Evolutionary conservation across 345 rosid species (phyloP).

Genomic region (Pistacia integerrima): DNA sequence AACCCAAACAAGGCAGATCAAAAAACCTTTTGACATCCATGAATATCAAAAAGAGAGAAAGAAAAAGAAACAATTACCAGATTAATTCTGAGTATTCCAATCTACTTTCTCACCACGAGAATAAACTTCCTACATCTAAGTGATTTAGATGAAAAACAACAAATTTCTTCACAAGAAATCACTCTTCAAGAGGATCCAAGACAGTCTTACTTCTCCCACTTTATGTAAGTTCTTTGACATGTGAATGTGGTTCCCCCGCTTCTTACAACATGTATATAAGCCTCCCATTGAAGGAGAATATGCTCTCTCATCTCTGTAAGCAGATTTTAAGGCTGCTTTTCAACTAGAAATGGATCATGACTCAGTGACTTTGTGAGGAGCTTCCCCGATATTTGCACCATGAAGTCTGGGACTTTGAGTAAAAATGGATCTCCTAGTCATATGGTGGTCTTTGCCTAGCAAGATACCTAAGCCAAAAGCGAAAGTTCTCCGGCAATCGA

Average conservation of each 20-base stretch:
- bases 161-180: not conserved
- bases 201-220: not conserved
- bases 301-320: conserved; percentile 83
- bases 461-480: conserved; percentile 25
- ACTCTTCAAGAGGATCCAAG: not conserved
- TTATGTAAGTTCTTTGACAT: conserved; percentile 1
- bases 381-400: conserved; percentile 56
- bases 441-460: conserved; percentile 64
- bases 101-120: no score
- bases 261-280: conserved; percentile 40
- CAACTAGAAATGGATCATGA: conserved; percentile 68
- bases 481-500: conserved; percentile 29
- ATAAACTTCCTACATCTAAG: no score
- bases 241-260: conserved; percentile 58
- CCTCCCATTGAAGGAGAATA: conserved; percentile 40
- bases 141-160: not conserved
- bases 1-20: not conserved
- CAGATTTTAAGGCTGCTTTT: conserved; percentile 65
- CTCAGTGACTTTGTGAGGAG: conserved; percentile 65
- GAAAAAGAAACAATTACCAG: no score
- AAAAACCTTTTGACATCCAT: not conserved
- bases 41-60: no score
- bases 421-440: conserved; percentile 54
- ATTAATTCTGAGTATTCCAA: no score
- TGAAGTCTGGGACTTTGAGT: conserved; percentile 40